Percentiles rank a stretch among this genome's conserved stretches.
phyloP scores from a whole-genome alignment of 78 protist species.

The slime mould (Dictyostelium discoideum) region DNA sequence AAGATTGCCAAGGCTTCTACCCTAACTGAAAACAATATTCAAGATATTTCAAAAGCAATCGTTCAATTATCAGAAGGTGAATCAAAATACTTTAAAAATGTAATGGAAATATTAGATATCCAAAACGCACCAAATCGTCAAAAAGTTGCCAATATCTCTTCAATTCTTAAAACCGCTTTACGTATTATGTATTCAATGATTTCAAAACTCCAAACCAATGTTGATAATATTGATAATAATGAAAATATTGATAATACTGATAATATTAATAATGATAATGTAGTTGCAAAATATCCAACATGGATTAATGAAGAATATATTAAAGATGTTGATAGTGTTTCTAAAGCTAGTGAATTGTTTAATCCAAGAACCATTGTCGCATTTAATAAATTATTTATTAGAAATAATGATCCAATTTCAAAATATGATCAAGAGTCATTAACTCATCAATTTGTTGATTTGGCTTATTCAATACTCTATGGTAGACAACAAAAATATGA shows the following conservation, averaged over 20 bases:
- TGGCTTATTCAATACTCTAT: background rate
- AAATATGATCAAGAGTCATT: background rate
- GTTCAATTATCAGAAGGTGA: background rate
- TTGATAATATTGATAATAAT: background rate
- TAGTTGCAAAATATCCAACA: background rate
- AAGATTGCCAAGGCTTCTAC: background rate
- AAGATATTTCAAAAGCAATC: background rate
- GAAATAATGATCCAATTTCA: background rate
- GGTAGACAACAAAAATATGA: background rate
- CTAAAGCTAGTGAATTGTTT: background rate
- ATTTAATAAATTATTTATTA: background rate
- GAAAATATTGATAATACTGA: background rate
- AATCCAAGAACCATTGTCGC: constrained; percentile 1
- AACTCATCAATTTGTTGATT: constrained; percentile 6
- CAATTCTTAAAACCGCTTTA: background rate
- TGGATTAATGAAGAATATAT: background rate
- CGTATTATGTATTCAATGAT: background rate
- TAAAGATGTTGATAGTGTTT: background rate
- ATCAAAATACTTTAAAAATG: background rate
- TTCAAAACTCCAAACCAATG: background rate
- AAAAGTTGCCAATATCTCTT: background rate
- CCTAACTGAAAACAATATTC: background rate
- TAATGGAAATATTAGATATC: background rate
- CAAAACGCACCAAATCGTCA: background rate
- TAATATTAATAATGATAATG: no score